A percentile compares a stretch with the other conserved stretches of the same genome.
These are phyloP conservation scores for Phytophthora foliorum DNA, from an alignment of 352 stramenopile genomes.

Conservation along the genomic window DNA sequence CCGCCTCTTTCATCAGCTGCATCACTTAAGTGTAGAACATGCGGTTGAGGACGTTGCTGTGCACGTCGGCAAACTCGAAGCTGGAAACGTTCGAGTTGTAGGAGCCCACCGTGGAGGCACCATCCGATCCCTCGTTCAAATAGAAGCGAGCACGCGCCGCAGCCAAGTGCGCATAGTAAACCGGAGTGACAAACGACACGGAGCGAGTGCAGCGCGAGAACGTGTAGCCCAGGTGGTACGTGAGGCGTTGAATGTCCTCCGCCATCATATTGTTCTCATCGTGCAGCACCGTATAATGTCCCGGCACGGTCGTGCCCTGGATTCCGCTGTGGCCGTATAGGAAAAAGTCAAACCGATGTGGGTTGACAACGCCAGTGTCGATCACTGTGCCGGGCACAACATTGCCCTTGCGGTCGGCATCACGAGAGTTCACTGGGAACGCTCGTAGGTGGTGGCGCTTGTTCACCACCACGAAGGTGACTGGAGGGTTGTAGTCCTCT, in stretches of 20 bases:
- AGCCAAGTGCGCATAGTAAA: slow-evolving; percentile 89
- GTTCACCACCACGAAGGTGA: slow-evolving; percentile 90
- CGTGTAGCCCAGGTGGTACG: slow-evolving; percentile 83
- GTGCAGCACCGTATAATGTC: slow-evolving; percentile 87
- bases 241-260: slow-evolving; percentile 71
- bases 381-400: slow-evolving; percentile 79
- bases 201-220: slow-evolving; percentile 86
- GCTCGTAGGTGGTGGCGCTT: slow-evolving; percentile 89
- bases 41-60: slow-evolving; percentile 60
- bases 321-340: slow-evolving; percentile 85
- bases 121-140: slow-evolving; percentile 67
- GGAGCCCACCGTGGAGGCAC: slow-evolving; percentile 58
- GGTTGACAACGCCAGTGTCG: slow-evolving; percentile 83
- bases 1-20: slow-evolving; percentile 45
- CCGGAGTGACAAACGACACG: slow-evolving; percentile 84
- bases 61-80: slow-evolving; percentile 66
- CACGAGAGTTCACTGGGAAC: slow-evolving; percentile 49
- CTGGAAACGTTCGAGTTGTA: slow-evolving; percentile 61
- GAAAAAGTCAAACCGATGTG: slow-evolving; percentile 89
- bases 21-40: slow-evolving; percentile 55
- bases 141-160: slow-evolving; percentile 88
- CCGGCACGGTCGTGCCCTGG: slow-evolving; percentile 80
- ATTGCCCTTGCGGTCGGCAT: slow-evolving; percentile 74
- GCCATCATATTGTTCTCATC: slow-evolving; percentile 74
- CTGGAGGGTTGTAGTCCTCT: slow-evolving; percentile 65